Evolutionary conservation across 495 filamentous ascomycete genomes (phyloP).

Genomic region (Tuber aestivum): DNA sequence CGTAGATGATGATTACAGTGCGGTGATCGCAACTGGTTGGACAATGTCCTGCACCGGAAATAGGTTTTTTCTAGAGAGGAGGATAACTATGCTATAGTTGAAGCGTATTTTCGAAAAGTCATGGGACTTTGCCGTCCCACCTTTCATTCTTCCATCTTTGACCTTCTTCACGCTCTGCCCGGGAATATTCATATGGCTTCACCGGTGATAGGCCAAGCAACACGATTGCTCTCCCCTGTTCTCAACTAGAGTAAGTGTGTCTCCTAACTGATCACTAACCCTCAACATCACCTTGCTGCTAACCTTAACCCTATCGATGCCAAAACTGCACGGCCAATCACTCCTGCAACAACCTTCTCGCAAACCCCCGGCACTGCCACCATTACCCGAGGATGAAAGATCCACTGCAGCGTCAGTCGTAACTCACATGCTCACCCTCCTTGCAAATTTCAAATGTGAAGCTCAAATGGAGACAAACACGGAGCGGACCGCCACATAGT

Average conservation of each 20-base stretch:
- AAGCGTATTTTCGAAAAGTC: neutral
- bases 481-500: slow-evolving; percentile 3
- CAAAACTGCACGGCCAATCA: slow-evolving; percentile 29
- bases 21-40: too few species aligned
- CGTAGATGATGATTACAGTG: too few species aligned
- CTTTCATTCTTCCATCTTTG: too few species aligned
- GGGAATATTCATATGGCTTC: slow-evolving; percentile 8
- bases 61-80: slow-evolving; percentile 10
- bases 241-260: slow-evolving; percentile 27
- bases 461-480: neutral
- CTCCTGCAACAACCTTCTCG: slow-evolving; percentile 35
- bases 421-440: slow-evolving; percentile 18
- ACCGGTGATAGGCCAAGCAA: slow-evolving; percentile 14
- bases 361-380: slow-evolving; percentile 2
- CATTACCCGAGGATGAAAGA: slow-evolving; percentile 9
- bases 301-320: slow-evolving; percentile 7
- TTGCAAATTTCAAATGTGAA: slow-evolving; percentile 9
- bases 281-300: neutral
- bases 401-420: slow-evolving; percentile 18
- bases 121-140: neutral
- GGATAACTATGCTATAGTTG: slow-evolving; percentile 11
- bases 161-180: neutral
- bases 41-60: slow-evolving; percentile 3
- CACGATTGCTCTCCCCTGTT: slow-evolving; percentile 33
- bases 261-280: neutral